A percentile compares a stretch with the other conserved stretches of the same genome.
These are phyloP conservation scores for Inonotus hispidus DNA, from an alignment of 1,284 basidiomycete species.

Conservation along the genomic window DNA sequence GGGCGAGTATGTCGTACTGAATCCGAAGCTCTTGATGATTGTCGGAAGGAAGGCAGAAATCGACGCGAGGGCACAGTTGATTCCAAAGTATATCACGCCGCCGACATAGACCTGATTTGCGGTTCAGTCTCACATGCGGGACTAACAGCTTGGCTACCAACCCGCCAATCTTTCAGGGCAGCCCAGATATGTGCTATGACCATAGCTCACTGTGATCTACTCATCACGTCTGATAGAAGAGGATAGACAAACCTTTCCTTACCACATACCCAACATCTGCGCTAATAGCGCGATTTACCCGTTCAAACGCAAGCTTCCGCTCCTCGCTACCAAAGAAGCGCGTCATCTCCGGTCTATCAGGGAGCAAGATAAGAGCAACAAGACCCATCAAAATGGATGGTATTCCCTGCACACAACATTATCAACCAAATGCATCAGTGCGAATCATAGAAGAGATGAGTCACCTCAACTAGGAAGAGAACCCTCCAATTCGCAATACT, in stretches of 20 bases:
- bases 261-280: conserved; percentile 65
- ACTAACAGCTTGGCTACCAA: conserved; percentile 26
- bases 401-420: conserved; percentile 40
- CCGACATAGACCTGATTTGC: conserved; percentile 48
- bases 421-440: not conserved
- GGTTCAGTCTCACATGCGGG: not conserved
- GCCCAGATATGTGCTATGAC: conserved; percentile 50
- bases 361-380: conserved; percentile 60
- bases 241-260: conserved; percentile 47
- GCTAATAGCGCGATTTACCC: conserved; percentile 67
- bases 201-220: not conserved
- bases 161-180: conserved; percentile 71
- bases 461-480: conserved; percentile 72
- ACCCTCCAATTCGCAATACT: conserved; percentile 57
- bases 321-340: conserved; percentile 66
- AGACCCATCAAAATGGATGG: conserved; percentile 68
- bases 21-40: conserved; percentile 69
- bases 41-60: conserved; percentile 84
- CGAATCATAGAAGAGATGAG: not conserved
- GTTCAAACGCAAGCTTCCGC: conserved; percentile 63
- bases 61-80: conserved; percentile 75
- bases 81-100: conserved; percentile 70
- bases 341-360: conserved; percentile 74
- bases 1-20: conserved; percentile 32
- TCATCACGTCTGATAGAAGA: conserved; percentile 18